Base-by-base conservation (phyloP, 2,329 filamentous ascomycete genomes). In the Incumbomyces lentus region DNA sequence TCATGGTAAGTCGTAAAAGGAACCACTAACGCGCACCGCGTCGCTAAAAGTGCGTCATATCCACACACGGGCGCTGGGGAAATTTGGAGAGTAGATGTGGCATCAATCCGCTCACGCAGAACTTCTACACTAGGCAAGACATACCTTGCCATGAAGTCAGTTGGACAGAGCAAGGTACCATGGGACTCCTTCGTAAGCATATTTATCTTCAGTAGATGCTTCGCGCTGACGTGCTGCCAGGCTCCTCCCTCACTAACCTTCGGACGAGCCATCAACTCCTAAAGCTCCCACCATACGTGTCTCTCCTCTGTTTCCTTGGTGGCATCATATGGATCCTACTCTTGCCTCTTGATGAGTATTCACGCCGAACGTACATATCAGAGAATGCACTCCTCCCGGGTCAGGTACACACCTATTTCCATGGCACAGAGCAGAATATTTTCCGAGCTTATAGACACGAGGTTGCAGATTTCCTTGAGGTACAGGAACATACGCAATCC, bases 341-440 rank as follows among this genome's bases (percentile, higher is more conserved):
- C 29, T 78, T 98, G 1, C 92, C 92, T 2, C 74, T 96, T 44
- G 78, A 96, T 65, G 78, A 89, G 55, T 95, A 96, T 69, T 95
- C 88, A 42, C 81, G 92, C 54, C 76, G 78, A 50, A 98, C 90
- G 1, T 98, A 98, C 65, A 92, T 98, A 48, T 96, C 90, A 36
- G 92, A 98, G 65, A 98, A 98, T 64, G 92, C 92, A 10, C 79
- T 98, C 30, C 72, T 98, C 12, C 92, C 92, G 0, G 92, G 89
- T 2, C 92, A 98, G 66, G 92, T 96, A 7, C 90, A 96, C 68
- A 95, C 92, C 1, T 98, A 98, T 66, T 98, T 98, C 62, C 82
- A 86, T 6, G 92, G 92, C 14, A 95, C 87, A 64, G 92, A 98
- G 63, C 89, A 96, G 69, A 85, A 95, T 64, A 79, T 96, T 54